Evolutionary conservation across 73 alveolate species (phyloP).

Genomic region (Paramecium biaurelia): DNA sequence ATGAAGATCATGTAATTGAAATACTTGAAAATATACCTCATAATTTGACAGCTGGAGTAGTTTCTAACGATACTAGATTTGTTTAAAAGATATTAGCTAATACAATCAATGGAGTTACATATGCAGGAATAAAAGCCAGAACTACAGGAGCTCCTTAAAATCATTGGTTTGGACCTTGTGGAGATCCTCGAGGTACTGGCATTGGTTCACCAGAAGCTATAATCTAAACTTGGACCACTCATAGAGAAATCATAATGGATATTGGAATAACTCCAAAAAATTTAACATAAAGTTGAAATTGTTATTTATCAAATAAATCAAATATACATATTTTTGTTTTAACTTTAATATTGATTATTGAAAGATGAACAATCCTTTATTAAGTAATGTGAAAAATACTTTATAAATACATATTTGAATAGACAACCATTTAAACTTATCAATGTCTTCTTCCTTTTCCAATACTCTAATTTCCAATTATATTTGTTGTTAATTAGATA

Average conservation of each 20-base stretch:
- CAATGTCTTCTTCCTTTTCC: too few species aligned
- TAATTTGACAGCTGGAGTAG: conserved; percentile 96
- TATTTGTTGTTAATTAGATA: too few species aligned
- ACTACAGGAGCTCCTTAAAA: conserved; percentile 99
- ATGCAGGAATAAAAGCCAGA: conserved; percentile 95
- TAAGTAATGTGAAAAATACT: too few species aligned
- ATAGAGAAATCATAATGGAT: conserved; percentile 92
- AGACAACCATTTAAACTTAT: too few species aligned
- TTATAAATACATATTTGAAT: too few species aligned
- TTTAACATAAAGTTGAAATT: background rate
- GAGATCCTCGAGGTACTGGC: conserved; percentile 97
- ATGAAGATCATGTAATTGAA: conserved; percentile 66
- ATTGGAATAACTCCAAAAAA: conserved; percentile 60
- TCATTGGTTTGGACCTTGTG: conserved; percentile 98
- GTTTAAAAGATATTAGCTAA: conserved; percentile 64
- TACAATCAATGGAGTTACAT: conserved; percentile 81
- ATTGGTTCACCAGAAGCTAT: conserved; percentile 92
- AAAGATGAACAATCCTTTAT: too few species aligned
- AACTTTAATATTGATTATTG: too few species aligned
- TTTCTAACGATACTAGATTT: conserved; percentile 88
- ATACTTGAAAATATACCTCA: conserved; percentile 76
- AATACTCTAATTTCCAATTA: too few species aligned
- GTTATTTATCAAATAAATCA: background rate
- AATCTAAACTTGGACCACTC: conserved; percentile 87
- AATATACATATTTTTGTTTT: too few species aligned